A percentile compares a stretch with the other conserved stretches of the same genome.
Evolutionary conservation across 2,329 filamentous ascomycete species (phyloP).

Genomic region (Aureobasidium sp.): DNA sequence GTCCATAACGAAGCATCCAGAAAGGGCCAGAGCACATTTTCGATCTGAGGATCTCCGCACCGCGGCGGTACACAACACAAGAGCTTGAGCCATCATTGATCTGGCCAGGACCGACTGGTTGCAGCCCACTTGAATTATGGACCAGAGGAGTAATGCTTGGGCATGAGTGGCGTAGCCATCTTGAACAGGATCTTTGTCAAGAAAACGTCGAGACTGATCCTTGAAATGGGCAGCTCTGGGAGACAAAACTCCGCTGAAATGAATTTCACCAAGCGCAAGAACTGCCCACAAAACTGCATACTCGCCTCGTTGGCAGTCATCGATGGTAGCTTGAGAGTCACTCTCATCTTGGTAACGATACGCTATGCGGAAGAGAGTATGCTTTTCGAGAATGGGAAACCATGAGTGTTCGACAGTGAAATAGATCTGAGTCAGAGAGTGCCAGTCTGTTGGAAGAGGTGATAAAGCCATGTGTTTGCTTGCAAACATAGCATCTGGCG

Average conservation of each 20-base stretch:
- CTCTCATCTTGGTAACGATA: conserved; percentile 40
- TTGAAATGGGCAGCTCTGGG: background rate
- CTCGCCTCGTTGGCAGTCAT: background rate
- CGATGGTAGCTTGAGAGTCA: background rate
- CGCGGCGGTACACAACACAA: background rate
- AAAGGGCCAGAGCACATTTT: background rate
- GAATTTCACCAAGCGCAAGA: background rate
- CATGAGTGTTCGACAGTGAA: conserved; percentile 69
- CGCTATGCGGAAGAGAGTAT: conserved; percentile 50
- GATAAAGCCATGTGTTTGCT: background rate
- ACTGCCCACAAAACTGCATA: background rate
- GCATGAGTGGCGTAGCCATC: background rate
- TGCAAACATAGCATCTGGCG: conserved; percentile 6
- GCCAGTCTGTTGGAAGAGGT: conserved; percentile 45
- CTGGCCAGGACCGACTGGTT: background rate
- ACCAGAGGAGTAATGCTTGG: background rate
- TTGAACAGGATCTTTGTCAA: background rate
- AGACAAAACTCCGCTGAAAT: background rate
- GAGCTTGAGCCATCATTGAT: background rate
- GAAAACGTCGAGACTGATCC: background rate
- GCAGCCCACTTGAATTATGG: background rate
- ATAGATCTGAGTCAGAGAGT: conserved; percentile 60
- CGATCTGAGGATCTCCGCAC: too few relatives aligned
- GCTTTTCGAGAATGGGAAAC: conserved; percentile 65
- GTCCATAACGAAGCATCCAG: background rate